Base-by-base conservation (phyloP, 768 basidiomycete species). In the Mycena leptocephala region DNA sequence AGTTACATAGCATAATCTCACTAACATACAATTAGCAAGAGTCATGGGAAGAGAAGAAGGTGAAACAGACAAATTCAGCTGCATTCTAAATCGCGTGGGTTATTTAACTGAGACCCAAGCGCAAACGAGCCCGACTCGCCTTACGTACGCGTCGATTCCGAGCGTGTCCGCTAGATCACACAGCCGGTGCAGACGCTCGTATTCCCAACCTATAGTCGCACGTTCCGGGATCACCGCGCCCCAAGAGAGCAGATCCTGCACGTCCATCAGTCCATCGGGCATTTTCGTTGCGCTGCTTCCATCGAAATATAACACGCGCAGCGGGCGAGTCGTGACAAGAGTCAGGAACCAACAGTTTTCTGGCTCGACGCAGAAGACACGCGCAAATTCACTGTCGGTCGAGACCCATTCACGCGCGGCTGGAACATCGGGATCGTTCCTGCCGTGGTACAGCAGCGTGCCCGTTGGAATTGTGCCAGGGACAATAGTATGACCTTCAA, bases 1-100 rank as follows among this genome's bases (percentile, higher is more conserved):
- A 89, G 70, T 89, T 82, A 73, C 89, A 90, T 8, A 90, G 80
- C 86, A 89, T 88, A 18, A 89, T 76, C 79, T 90, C 90, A 75
- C 89, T 89, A 65, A 5, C 28, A 53, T 22, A 6, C 10, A n/a
- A 63, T 53, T 24, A 61, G 41, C 30, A 46, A 37, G 35, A 55
- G 41, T 37, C 30, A 16, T 32, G 6, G 58, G 33, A 11, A 53
- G n/a, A 37, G 70, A 37, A 37, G 24, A 1, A 35, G 75, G 14
- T 32, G 51, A 30, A 7, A 83, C 88, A 76, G 62, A 89, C 88
- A 91, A 89, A 72, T 88, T 85, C 82, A 87, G 84, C 82, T 89
- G 86, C 89, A 89, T 89, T 74, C 87, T 89, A 43, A 24, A 46
- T 3, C 24, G 39, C 43, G 55, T 33, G 64, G 35, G 53, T 69